These are phyloP conservation scores for Pulveroboletus sp. DNA, from an alignment of 768 basidiomycete species.

Conservation along the genomic window DNA sequence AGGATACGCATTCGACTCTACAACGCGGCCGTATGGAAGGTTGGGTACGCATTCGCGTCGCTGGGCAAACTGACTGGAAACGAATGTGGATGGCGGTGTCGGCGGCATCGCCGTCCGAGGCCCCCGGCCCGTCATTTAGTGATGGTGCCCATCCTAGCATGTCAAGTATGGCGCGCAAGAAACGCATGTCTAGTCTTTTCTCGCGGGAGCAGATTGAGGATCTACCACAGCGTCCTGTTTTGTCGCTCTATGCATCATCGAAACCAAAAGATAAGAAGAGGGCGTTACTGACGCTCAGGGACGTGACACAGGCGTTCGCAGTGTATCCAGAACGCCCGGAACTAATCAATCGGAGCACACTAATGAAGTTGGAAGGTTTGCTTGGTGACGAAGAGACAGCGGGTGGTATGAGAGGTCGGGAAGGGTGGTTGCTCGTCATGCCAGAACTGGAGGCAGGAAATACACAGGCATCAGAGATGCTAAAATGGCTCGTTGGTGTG, in stretches of 20 bases:
- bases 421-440: constrained; percentile 90
- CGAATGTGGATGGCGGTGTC: constrained; percentile 80
- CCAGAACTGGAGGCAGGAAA: constrained; percentile 71
- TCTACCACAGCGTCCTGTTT: constrained; percentile 36
- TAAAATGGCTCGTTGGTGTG: constrained; percentile 87
- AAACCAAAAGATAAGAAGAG: constrained; percentile 77
- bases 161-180: constrained; percentile 32
- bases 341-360: constrained; percentile 80
- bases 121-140: constrained; percentile 20
- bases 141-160: constrained; percentile 27
- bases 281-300: constrained; percentile 63
- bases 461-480: constrained; percentile 75
- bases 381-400: constrained; percentile 76
- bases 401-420: constrained; percentile 62
- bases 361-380: constrained; percentile 89
- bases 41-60: constrained; percentile 84
- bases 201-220: constrained; percentile 44
- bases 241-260: constrained; percentile 59
- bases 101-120: constrained; percentile 38
- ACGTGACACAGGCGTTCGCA: constrained; percentile 83
- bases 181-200: constrained; percentile 66
- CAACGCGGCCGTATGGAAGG: constrained; percentile 80
- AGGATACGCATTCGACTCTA: constrained; percentile 60
- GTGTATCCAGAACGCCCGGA: constrained; percentile 97
- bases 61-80: constrained; percentile 99